Conservation (phyloP, 768 basidiomycete genomes). For the Infundibulicybe gibba region DNA sequence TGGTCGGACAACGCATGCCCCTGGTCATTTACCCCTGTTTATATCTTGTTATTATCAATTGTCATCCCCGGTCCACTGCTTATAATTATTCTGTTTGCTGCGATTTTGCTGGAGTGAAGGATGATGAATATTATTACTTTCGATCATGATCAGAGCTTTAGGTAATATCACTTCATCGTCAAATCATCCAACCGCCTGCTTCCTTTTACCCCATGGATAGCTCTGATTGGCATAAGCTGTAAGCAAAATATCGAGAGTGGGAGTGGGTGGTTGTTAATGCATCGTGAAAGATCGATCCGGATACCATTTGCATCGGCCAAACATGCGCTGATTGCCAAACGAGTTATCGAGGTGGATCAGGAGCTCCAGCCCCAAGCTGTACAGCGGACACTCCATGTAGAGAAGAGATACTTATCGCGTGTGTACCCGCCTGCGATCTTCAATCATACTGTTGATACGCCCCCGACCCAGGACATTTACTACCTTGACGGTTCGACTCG, state of each 20-base stretch:
- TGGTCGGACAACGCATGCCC: constrained; percentile 10
- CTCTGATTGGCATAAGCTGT: constrained; percentile 54
- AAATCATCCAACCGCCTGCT: no score
- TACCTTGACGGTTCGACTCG: constrained; percentile 81
- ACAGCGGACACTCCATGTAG: constrained; percentile 62
- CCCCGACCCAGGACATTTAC: constrained; percentile 54
- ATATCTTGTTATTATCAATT: constrained; percentile 6
- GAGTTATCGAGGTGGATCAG: constrained; percentile 81
- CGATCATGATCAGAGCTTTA: no score
- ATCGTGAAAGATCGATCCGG: constrained; percentile 47
- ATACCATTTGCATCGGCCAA: constrained; percentile 73
- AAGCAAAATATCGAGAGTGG: constrained; percentile 14
- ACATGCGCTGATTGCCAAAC: constrained; percentile 80
- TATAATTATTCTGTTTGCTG: not conserved
- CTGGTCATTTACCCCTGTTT: constrained; percentile 6
- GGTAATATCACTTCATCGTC: no score
- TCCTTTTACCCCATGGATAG: not conserved
- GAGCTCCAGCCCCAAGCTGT: constrained; percentile 84
- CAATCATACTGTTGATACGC: not conserved
- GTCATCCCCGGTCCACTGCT: not conserved
- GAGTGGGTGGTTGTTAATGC: constrained; percentile 2
- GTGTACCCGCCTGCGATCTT: constrained; percentile 23
- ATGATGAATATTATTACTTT: not conserved
- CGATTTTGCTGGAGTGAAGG: not conserved
- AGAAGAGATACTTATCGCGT: constrained; percentile 78